Evolutionary conservation across 139 green algal species (phyloP).

Genomic region (Chlamydomonas sp.): DNA sequence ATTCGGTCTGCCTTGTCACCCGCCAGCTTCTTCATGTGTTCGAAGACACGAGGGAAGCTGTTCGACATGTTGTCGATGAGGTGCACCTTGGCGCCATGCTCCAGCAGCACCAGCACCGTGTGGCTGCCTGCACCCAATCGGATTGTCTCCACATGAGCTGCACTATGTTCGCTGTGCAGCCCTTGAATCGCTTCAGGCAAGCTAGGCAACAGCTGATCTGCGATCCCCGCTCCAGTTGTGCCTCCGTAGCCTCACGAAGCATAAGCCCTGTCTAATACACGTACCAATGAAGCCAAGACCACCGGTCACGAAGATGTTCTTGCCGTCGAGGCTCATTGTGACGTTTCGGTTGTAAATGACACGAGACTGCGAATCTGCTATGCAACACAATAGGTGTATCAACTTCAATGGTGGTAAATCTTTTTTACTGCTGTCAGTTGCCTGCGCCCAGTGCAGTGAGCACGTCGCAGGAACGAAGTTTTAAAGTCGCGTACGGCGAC

Average conservation of each 20-base stretch:
- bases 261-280: neutral
- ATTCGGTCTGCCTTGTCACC: slow-evolving; percentile 83
- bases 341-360: neutral
- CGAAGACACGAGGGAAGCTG: slow-evolving; percentile 80
- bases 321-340: slow-evolving; percentile 34
- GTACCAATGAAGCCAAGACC: slow-evolving; percentile 86
- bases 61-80: slow-evolving; percentile 96
- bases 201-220: no score
- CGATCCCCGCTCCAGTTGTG: neutral
- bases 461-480: no score
- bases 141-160: neutral
- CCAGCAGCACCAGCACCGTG: slow-evolving; percentile 87
- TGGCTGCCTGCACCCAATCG: slow-evolving; percentile 78
- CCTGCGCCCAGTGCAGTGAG: no score
- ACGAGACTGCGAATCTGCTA: neutral
- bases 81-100: slow-evolving; percentile 82
- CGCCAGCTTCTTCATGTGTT: slow-evolving; percentile 89
- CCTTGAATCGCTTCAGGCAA: no score
- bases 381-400: no score
- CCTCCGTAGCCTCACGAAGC: no score
- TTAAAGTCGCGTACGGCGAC: no score
- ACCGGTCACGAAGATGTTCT: slow-evolving; percentile 86
- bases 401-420: no score
- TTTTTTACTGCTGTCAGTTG: no score
- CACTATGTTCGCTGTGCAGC: no score